phyloP scores from a whole-genome alignment of 2,329 filamentous ascomycete species.

The Pseudocercospora musae region DNA sequence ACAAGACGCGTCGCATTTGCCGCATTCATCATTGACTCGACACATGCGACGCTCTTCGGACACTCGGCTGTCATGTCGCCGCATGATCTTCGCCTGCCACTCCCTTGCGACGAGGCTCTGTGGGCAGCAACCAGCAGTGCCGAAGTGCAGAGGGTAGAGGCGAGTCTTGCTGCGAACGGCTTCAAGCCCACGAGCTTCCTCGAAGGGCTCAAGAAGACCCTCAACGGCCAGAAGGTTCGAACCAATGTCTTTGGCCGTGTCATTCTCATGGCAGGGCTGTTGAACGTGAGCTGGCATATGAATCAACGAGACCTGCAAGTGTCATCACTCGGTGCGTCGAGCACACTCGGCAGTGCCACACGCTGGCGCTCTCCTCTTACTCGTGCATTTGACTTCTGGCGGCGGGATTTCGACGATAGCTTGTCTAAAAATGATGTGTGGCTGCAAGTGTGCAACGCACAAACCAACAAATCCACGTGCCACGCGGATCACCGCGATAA shows the following conservation, averaged over 20 bases:
- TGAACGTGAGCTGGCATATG: slow-evolving; percentile 97
- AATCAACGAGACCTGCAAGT: slow-evolving; percentile 93
- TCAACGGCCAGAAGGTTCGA: slow-evolving; percentile 79
- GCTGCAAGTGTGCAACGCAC: slow-evolving; percentile 36
- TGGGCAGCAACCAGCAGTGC: slow-evolving; percentile 88
- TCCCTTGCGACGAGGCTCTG: slow-evolving; percentile 88
- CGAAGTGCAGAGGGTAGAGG: slow-evolving; percentile 81
- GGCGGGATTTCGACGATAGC: slow-evolving; percentile 81
- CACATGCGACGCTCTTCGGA: slow-evolving; percentile 96
- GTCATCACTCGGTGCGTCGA: slow-evolving; percentile 75
- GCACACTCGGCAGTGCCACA: slow-evolving; percentile 78
- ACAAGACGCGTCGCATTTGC: slow-evolving; percentile 87
- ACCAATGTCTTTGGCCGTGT: slow-evolving; percentile 93
- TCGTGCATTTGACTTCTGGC: slow-evolving; percentile 90
- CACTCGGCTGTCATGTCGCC: slow-evolving; percentile 96
- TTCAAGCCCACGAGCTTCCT: slow-evolving; percentile 84
- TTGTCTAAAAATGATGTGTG: slow-evolving; percentile 54
- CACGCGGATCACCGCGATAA: slow-evolving; percentile 56
- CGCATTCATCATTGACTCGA: slow-evolving; percentile 92
- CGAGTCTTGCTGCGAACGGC: slow-evolving; percentile 73
- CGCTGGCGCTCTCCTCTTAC: slow-evolving; percentile 87
- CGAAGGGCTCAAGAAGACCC: slow-evolving; percentile 82
- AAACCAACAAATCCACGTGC: slow-evolving; percentile 28
- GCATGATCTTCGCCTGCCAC: slow-evolving; percentile 84
- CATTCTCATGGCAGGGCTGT: slow-evolving; percentile 86